These are phyloP conservation scores for Phytophthora boehmeriae DNA, from an alignment of 352 stramenopile species.

Conservation along the genomic window DNA sequence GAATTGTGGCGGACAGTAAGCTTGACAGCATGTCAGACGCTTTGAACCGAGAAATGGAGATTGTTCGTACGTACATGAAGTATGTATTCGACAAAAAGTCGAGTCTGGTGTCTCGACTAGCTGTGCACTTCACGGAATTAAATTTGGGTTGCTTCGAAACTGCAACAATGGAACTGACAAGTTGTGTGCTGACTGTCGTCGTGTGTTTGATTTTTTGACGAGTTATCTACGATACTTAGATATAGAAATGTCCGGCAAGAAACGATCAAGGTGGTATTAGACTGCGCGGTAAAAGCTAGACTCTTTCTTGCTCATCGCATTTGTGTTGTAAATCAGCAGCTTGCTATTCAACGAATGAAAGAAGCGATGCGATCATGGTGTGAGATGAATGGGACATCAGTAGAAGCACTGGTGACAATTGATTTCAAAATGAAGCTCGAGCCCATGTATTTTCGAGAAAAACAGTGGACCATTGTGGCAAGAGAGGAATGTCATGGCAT, in stretches of 20 bases:
- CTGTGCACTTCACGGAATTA: not conserved
- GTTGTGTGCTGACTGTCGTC: not conserved
- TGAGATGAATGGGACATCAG: not conserved
- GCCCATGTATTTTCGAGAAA: not conserved
- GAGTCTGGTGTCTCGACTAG: too few relatives aligned
- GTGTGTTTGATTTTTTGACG: not conserved
- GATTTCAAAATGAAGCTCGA: not conserved
- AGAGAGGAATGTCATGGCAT: slow-evolving; percentile 31
- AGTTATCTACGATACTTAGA: not conserved
- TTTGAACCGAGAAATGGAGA: not conserved
- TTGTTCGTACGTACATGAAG: not conserved
- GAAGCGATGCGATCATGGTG: not conserved
- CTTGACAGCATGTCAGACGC: not conserved
- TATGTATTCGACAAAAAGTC: not conserved
- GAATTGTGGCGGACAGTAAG: too few relatives aligned
- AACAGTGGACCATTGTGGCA: not conserved
- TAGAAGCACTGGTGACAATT: not conserved
- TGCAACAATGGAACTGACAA: not conserved
- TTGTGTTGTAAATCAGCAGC: not conserved
- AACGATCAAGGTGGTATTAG: not conserved
- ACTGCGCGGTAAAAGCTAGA: not conserved
- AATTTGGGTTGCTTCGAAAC: not conserved
- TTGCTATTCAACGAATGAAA: not conserved
- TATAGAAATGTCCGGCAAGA: not conserved
- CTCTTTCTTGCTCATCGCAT: not conserved